Percentiles rank a stretch among this genome's conserved stretches.
Evolutionary conservation across 805 yeast genomes (phyloP).

Genomic region (Spathaspora arborariae): DNA sequence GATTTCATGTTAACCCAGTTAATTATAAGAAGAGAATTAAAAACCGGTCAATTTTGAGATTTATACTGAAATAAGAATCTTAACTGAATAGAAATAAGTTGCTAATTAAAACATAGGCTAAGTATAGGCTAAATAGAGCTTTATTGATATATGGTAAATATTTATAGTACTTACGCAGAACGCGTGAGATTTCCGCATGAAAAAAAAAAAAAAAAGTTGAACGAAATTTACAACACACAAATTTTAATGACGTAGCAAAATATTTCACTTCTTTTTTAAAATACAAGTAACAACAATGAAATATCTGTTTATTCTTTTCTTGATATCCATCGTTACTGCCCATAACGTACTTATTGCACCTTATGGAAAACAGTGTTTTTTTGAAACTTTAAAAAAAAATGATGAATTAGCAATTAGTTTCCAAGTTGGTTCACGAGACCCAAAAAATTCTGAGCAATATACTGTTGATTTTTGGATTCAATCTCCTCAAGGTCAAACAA

Average conservation of each 20-base stretch:
- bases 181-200: neutral
- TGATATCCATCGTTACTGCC: conserved; percentile 36
- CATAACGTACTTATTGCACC: conserved; percentile 84
- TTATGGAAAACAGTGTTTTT: conserved; percentile 83
- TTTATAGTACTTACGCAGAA: too few relatives aligned
- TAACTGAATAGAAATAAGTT: too few relatives aligned
- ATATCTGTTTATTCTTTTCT: conserved; percentile 1
- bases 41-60: too few relatives aligned
- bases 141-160: too few relatives aligned
- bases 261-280: neutral
- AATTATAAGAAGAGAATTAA: too few relatives aligned
- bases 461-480: conserved; percentile 56
- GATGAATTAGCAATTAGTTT: conserved; percentile 85
- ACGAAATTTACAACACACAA: neutral
- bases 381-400: conserved; percentile 72
- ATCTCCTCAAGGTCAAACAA: conserved; percentile 44
- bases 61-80: too few relatives aligned
- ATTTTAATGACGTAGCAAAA: neutral
- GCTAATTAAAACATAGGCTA: too few relatives aligned
- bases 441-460: conserved; percentile 62
- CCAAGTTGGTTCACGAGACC: conserved; percentile 91
- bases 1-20: too few relatives aligned
- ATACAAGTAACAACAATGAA: neutral
- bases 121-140: too few relatives aligned
- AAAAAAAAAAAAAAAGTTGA: neutral